A percentile compares a stretch with the other conserved stretches of the same genome.
These are phyloP conservation scores for Artemisia princeps DNA, from an alignment of 140 eudicot genomes.

Conservation along the genomic window DNA sequence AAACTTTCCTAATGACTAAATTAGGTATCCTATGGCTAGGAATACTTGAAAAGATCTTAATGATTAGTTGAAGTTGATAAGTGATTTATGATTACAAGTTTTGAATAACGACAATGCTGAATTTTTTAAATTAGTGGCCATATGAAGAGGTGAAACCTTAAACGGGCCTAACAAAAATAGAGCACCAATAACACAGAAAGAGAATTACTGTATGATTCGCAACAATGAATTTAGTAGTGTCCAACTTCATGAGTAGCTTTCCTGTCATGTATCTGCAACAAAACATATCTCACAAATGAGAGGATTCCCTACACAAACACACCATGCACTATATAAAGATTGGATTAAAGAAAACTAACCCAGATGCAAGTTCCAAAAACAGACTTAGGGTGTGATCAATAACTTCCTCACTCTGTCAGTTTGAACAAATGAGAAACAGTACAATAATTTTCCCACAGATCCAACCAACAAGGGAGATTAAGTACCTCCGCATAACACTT, in stretches of 20 bases:
- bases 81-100: too few relatives aligned
- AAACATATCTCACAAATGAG: conserved; percentile 4
- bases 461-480: conserved; percentile 11
- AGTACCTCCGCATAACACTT: conserved; percentile 78
- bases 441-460: conserved; percentile 11
- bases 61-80: too few relatives aligned
- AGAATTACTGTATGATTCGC: conserved; percentile 72
- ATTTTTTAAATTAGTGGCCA: too few relatives aligned
- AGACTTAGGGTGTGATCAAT: conserved; percentile 79
- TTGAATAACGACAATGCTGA: too few relatives aligned
- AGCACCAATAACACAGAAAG: conserved; percentile 3
- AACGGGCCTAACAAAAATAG: not conserved
- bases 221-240: conserved; percentile 70
- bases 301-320: conserved; percentile 3
- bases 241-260: conserved; percentile 84
- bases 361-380: conserved; percentile 90
- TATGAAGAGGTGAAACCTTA: too few relatives aligned
- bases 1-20: too few relatives aligned
- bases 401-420: conserved; percentile 83
- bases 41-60: too few relatives aligned
- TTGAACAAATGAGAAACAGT: conserved; percentile 20
- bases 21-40: too few relatives aligned
- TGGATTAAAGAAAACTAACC: conserved; percentile 47
- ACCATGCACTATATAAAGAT: not conserved
- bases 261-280: conserved; percentile 79